These are phyloP conservation scores for Cyclotella sp. DNA, from an alignment of 108 stramenopile genomes.

Conservation along the genomic window DNA sequence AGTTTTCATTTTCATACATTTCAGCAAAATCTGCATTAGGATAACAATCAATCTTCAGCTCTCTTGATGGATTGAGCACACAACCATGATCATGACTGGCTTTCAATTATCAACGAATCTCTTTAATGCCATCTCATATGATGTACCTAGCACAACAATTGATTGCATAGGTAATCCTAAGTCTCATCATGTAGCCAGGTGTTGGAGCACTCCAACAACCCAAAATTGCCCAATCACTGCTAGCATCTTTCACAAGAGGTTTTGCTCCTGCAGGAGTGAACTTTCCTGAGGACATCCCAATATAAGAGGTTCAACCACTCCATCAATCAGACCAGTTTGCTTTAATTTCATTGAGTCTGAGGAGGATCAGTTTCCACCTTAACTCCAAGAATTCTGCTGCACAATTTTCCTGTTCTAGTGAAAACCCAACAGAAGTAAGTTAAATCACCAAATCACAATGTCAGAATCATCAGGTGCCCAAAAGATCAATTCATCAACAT, in stretches of 20 bases:
- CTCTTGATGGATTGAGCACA: neutral
- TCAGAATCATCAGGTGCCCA: too few species aligned
- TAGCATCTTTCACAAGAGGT: too few species aligned
- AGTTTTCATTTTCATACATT: too few species aligned
- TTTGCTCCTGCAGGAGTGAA: too few species aligned
- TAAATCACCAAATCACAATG: too few species aligned
- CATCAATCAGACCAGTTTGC: slow-evolving; percentile 43
- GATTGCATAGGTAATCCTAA: slow-evolving; percentile 48
- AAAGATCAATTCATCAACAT: too few species aligned
- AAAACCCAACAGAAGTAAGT: too few species aligned
- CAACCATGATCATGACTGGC: neutral
- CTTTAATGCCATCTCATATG: neutral
- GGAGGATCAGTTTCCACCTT: slow-evolving; percentile 13
- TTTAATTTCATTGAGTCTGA: slow-evolving; percentile 27
- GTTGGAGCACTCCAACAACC: slow-evolving; percentile 59
- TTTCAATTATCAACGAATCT: neutral
- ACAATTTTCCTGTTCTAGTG: slow-evolving; percentile 1
- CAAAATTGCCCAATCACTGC: slow-evolving; percentile 6
- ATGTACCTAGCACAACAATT: neutral
- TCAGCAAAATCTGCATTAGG: too few species aligned
- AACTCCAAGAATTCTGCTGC: neutral
- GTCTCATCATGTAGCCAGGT: slow-evolving; percentile 51
- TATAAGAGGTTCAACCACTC: slow-evolving; percentile 46
- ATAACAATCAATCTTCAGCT: neutral
- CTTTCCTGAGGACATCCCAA: neutral